Percentiles rank a stretch among this genome's conserved stretches.
These are phyloP conservation scores for Leccinum variicolor DNA, from an alignment of 768 basidiomycete species.

Conservation along the genomic window DNA sequence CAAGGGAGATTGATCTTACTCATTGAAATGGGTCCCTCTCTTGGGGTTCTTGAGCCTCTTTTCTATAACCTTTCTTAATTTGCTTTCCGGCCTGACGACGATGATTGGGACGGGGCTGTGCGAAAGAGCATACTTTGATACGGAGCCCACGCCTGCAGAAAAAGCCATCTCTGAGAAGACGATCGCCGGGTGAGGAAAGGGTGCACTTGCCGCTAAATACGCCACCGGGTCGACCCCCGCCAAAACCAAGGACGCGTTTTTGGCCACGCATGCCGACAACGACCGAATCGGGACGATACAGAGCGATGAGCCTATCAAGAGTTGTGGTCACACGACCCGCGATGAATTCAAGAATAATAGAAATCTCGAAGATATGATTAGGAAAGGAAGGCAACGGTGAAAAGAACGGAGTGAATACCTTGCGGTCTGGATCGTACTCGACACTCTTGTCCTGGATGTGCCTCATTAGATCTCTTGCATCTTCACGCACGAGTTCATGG, in stretches of 20 bases:
- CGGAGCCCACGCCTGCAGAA: constrained; percentile 60
- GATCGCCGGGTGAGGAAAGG: not conserved
- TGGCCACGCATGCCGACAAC: constrained; percentile 89
- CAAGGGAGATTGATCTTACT: constrained; percentile 31
- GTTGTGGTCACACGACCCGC: constrained; percentile 88
- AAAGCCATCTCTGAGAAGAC: constrained; percentile 13
- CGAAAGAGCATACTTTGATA: constrained; percentile 74
- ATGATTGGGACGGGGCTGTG: constrained; percentile 96
- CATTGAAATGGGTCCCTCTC: constrained; percentile 79
- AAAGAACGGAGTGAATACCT: constrained; percentile 41
- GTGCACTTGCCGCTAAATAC: constrained; percentile 23
- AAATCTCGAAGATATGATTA: constrained; percentile 49
- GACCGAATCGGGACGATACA: constrained; percentile 88
- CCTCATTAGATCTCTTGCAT: constrained; percentile 80
- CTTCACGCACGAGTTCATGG: constrained; percentile 74
- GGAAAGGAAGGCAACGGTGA: not conserved
- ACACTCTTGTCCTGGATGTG: constrained; percentile 77
- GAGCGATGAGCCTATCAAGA: constrained; percentile 87
- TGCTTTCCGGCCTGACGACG: constrained; percentile 87
- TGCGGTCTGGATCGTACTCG: constrained; percentile 73
- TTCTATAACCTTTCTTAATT: constrained; percentile 78
- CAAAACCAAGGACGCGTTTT: constrained; percentile 46
- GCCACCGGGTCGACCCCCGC: constrained; percentile 26
- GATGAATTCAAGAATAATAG: constrained; percentile 90
- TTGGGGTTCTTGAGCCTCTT: constrained; percentile 89